phyloP scores from a whole-genome alignment of 108 stramenopile species.

The Nitzschia sp. region DNA sequence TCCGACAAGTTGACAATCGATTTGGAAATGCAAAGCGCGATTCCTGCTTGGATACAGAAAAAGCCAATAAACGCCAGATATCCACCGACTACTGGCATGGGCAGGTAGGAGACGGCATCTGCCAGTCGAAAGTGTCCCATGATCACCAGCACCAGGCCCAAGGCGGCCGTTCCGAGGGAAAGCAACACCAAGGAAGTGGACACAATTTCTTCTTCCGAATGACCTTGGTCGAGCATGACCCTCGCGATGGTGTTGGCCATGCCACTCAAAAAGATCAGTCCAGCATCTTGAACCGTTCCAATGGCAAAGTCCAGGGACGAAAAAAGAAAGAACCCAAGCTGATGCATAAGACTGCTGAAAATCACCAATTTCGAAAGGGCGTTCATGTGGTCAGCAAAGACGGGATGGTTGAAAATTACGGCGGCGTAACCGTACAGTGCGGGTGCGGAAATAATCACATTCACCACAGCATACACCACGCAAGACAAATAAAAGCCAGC shows the following conservation, averaged over 20 bases:
- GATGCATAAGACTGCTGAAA: constrained; percentile 85
- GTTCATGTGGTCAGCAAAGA: constrained; percentile 71
- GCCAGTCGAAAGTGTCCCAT: constrained; percentile 90
- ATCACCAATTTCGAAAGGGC: constrained; percentile 85
- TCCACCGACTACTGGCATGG: constrained; percentile 81
- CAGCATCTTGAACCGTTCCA: constrained; percentile 96
- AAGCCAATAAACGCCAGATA: constrained; percentile 97
- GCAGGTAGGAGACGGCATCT: constrained; percentile 90
- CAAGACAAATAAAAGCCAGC: constrained; percentile 22
- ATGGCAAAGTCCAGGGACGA: constrained; percentile 89
- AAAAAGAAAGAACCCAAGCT: constrained; percentile 78
- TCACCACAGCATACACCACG: constrained; percentile 48
- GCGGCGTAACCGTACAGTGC: constrained; percentile 89
- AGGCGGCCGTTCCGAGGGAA: constrained; percentile 72
- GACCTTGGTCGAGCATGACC: constrained; percentile 51
- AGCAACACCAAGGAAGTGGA: constrained; percentile 73
- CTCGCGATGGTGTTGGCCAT: constrained; percentile 89
- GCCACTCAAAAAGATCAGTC: constrained; percentile 88
- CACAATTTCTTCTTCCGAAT: constrained; percentile 57
- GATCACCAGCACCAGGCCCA: constrained; percentile 81
- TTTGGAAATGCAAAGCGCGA: constrained; percentile 79
- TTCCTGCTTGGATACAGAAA: constrained; percentile 92
- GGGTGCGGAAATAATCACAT: constrained; percentile 78
- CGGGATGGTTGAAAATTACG: constrained; percentile 81
- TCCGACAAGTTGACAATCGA: constrained; percentile 67